These are phyloP conservation scores for Trichoderma sp. DNA, from an alignment of 2,329 filamentous ascomycete genomes.

Conservation along the genomic window DNA sequence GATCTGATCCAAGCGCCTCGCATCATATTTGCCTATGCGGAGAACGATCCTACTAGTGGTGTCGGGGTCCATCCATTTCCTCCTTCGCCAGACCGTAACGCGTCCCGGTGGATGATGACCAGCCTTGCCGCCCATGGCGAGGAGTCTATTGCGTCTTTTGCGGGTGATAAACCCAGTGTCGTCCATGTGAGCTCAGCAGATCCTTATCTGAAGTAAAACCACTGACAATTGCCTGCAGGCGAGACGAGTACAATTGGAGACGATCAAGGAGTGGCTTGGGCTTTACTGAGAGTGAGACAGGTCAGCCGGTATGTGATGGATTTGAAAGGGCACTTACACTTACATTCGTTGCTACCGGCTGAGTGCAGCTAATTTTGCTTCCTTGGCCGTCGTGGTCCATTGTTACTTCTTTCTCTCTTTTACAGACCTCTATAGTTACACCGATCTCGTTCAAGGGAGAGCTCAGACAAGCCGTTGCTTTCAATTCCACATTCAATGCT, in stretches of 20 bases:
- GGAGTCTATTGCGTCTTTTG: not conserved
- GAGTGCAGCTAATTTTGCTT: too few species aligned
- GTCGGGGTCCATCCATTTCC: not conserved
- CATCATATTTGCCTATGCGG: not conserved
- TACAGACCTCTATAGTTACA: not conserved
- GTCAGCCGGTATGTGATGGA: not conserved
- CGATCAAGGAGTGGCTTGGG: conserved; percentile 1
- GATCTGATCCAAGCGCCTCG: not conserved
- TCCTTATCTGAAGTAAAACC: not conserved
- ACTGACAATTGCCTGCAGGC: not conserved
- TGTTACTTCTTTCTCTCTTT: not conserved
- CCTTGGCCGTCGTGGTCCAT: not conserved
- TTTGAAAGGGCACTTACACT: not conserved
- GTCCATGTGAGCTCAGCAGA: not conserved
- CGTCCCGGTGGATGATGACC: not conserved
- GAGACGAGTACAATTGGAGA: not conserved
- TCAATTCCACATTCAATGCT: not conserved
- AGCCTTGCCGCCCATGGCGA: not conserved
- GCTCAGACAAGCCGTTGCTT: not conserved
- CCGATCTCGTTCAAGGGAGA: too few species aligned
- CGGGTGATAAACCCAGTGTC: not conserved
- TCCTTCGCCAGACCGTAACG: not conserved
- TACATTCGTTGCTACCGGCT: not conserved
- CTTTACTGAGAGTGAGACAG: not conserved
- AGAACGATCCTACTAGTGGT: not conserved